Evolutionary conservation across 2,329 filamentous ascomycete species (phyloP).

Genomic region (Penicillium aurantiogriseum): DNA sequence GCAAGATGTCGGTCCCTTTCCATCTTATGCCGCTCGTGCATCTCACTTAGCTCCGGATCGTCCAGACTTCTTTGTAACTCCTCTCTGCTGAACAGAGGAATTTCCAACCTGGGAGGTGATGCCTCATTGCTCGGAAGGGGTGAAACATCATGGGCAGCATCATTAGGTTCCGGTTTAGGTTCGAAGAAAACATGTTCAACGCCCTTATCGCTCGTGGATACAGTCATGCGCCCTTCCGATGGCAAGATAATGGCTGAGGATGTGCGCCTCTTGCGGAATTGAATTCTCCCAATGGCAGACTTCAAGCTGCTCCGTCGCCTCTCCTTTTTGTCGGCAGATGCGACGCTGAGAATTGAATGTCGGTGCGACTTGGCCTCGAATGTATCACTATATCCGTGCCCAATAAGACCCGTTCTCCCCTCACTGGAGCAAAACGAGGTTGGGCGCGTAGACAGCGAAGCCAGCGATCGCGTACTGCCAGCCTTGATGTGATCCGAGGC

Average conservation of each 20-base stretch:
- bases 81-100: constrained; percentile 37
- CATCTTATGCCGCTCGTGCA: constrained; percentile 33
- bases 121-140: constrained; percentile 12
- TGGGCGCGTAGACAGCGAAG: constrained; percentile 41
- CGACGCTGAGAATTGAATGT: constrained; percentile 30
- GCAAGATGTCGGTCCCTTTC: constrained; percentile 34
- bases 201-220: constrained; percentile 26
- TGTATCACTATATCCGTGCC: constrained; percentile 18
- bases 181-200: constrained; percentile 41
- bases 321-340: constrained; percentile 31
- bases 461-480: constrained; percentile 38
- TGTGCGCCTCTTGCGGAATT: constrained; percentile 36
- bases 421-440: constrained; percentile 41
- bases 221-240: constrained; percentile 28
- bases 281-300: constrained; percentile 36
- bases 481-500: constrained; percentile 30
- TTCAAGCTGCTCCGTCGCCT: constrained; percentile 34
- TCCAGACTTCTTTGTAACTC: constrained; percentile 36
- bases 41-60: constrained; percentile 30
- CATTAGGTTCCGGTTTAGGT: constrained; percentile 11
- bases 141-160: not conserved
- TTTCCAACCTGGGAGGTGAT: constrained; percentile 29
- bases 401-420: constrained; percentile 22
- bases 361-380: constrained; percentile 17
- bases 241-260: constrained; percentile 31